These are phyloP conservation scores for Coemansia sp. DNA, from an alignment of 192 early-diverging fungal species.

Conservation along the genomic window DNA sequence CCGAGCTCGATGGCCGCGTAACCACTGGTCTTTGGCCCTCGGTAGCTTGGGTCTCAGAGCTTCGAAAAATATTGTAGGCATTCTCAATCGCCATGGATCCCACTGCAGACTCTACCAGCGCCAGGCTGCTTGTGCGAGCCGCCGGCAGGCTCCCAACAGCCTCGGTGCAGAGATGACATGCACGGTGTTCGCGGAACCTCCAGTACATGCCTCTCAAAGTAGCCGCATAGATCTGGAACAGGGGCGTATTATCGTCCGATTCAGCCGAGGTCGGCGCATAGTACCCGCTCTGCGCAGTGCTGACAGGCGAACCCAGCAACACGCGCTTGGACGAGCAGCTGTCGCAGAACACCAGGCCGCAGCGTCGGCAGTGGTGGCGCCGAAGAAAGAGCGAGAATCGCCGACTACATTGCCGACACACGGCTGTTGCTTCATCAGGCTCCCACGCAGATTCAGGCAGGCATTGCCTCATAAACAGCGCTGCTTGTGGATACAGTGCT, in stretches of 20 bases:
- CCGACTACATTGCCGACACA: constrained; percentile 66
- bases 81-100: constrained; percentile 26
- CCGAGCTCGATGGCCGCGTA: constrained; percentile 21
- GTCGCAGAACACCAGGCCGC: constrained; percentile 84
- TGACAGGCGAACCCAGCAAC: constrained; percentile 52
- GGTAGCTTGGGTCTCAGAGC: background rate
- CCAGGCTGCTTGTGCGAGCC: constrained; percentile 8
- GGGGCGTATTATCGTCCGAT: constrained; percentile 29
- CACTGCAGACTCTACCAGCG: constrained; percentile 9
- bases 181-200: constrained; percentile 53
- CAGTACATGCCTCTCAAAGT: constrained; percentile 5
- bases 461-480: constrained; percentile 41
- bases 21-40: background rate
- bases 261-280: background rate
- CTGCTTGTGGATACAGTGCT: constrained; percentile 18
- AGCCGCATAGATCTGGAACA: constrained; percentile 22
- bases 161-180: constrained; percentile 58
- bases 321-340: constrained; percentile 65
- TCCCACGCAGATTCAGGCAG: constrained; percentile 69
- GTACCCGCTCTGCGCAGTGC: constrained; percentile 24
- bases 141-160: constrained; percentile 29
- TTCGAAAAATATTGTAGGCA: constrained; percentile 36
- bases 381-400: constrained; percentile 75
- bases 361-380: constrained; percentile 90
- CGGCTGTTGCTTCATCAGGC: constrained; percentile 62